Base-by-base conservation (phyloP, 768 basidiomycete genomes). In the Boletellus emodensis region DNA sequence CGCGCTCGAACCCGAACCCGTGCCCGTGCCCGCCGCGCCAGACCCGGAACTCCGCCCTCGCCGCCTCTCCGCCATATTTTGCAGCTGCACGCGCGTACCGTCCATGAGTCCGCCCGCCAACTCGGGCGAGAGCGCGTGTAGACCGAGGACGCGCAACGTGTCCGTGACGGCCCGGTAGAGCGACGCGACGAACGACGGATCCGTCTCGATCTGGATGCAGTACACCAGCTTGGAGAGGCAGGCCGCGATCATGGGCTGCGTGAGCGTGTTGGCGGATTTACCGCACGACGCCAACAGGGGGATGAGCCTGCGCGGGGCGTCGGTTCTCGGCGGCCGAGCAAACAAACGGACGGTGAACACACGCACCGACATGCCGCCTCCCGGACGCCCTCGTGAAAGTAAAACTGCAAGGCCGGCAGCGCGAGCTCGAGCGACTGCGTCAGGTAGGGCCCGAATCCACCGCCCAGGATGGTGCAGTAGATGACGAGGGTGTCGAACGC, bases 401-500 rank as follows among this genome's bases (percentile, higher is more conserved):
- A 86, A 60, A 90, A 92, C 38, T 77, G 70, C 40, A 93, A 61
- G 2, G 80, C 81, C 0, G 86, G 87, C 2, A 92, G 68, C 2
- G 85, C 78, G 3, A 91, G 77, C 59, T 88, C 85, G 4, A 93
- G 72, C 10, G 77, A 79, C 59, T 86, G 87, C 22, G 80, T 63
- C 2, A 92, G 70, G 59, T 88, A 92, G 0, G 88, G 87, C 1
- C 81, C 83, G 57, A 90, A 90, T 3, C 76, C 72, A 1, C 77
- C 70, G 0, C 80, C 79, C 0, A 92, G 75, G 5, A 84, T 82
- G 37, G 82, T 84, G 54, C 82, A 84, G 61, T 90, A 87, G 18
- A 90, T 85, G 13, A 90, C 81, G 7, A 92, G 75, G n/a, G 87
- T 90, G 61, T 90, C 87, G 56, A 91, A 90, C 3, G 90, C 90